Evolutionary conservation across 1,284 basidiomycete genomes (phyloP).

Genomic region (Boletellus sp.): DNA sequence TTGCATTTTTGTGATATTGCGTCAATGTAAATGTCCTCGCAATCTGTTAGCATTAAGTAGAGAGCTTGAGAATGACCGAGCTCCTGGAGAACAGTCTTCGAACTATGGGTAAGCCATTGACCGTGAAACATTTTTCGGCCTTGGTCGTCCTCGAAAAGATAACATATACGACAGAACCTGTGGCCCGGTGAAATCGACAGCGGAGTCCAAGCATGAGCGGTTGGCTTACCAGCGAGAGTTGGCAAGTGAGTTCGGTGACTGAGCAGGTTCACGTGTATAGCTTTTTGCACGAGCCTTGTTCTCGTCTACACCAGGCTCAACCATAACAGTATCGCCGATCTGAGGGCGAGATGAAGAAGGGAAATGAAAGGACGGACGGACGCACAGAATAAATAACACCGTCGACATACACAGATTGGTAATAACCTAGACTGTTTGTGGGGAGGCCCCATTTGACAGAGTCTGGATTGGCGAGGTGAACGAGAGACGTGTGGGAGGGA

Average conservation of each 20-base stretch:
- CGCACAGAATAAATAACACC: constrained; percentile 51
- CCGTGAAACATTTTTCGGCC: constrained; percentile 53
- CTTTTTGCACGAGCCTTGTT: constrained; percentile 37
- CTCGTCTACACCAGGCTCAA: constrained; percentile 48
- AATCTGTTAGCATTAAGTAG: constrained; percentile 48
- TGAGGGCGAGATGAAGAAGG: constrained; percentile 24
- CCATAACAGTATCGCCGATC: constrained; percentile 60
- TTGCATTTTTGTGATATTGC: constrained; percentile 56
- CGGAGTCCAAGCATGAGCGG: not conserved
- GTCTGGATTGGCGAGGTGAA: constrained; percentile 45
- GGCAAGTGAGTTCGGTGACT: constrained; percentile 44
- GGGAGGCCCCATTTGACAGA: constrained; percentile 47
- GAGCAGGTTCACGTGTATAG: constrained; percentile 34
- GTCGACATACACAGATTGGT: constrained; percentile 48
- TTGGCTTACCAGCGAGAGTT: constrained; percentile 50
- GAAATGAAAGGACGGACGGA: constrained; percentile 6
- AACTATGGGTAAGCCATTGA: constrained; percentile 64
- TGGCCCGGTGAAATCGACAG: not conserved
- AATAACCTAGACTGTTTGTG: constrained; percentile 34
- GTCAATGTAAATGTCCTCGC: constrained; percentile 47
- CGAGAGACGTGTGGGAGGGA: constrained; percentile 20
- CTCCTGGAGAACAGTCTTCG: constrained; percentile 61
- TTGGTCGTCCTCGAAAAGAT: constrained; percentile 46
- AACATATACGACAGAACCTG: constrained; percentile 64
- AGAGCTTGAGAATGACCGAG: constrained; percentile 56